Evolutionary conservation across 2,329 filamentous ascomycete species (phyloP).

Genomic region (Thelonectria discophora): DNA sequence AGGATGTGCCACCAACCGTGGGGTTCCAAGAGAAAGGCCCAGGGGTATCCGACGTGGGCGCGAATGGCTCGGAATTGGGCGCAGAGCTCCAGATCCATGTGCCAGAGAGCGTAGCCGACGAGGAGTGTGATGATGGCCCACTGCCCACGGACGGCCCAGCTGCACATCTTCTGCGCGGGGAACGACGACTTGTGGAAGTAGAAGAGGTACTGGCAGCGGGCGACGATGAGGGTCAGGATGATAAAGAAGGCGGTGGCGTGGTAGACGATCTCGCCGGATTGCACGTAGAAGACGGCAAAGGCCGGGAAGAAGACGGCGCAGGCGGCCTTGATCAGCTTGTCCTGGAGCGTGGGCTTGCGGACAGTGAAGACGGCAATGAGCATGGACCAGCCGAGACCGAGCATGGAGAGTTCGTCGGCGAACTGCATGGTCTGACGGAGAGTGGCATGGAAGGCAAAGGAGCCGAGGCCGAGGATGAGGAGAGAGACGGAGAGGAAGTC

Average conservation of each 20-base stretch:
- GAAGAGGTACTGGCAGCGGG: slow-evolving; percentile 49
- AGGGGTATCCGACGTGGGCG: slow-evolving; percentile 59
- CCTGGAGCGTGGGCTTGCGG: slow-evolving; percentile 49
- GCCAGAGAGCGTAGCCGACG: slow-evolving; percentile 60
- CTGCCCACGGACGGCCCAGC: slow-evolving; percentile 41
- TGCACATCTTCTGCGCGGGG: slow-evolving; percentile 37
- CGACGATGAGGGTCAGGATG: slow-evolving; percentile 45
- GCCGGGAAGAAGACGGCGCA: slow-evolving; percentile 53
- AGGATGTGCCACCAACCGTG: slow-evolving; percentile 73
- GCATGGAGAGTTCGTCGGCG: slow-evolving; percentile 68
- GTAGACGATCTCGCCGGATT: slow-evolving; percentile 53
- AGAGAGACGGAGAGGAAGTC: slow-evolving; percentile 55
- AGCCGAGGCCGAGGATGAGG: slow-evolving; percentile 53
- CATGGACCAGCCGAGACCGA: slow-evolving; percentile 61
- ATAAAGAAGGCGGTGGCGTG: slow-evolving; percentile 52
- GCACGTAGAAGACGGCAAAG: slow-evolving; percentile 55
- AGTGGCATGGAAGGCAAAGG: slow-evolving; percentile 56
- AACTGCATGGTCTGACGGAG: slow-evolving; percentile 55
- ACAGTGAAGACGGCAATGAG: slow-evolving; percentile 59
- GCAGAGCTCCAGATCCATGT: slow-evolving; percentile 65
- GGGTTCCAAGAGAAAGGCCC: slow-evolving; percentile 64
- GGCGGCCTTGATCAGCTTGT: slow-evolving; percentile 45
- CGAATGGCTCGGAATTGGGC: slow-evolving; percentile 56
- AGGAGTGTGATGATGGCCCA: slow-evolving; percentile 6
- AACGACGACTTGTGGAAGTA: slow-evolving; percentile 43